Conservation (phyloP, 148 eudicot genomes). For the Suaeda aralocaspica region DNA sequence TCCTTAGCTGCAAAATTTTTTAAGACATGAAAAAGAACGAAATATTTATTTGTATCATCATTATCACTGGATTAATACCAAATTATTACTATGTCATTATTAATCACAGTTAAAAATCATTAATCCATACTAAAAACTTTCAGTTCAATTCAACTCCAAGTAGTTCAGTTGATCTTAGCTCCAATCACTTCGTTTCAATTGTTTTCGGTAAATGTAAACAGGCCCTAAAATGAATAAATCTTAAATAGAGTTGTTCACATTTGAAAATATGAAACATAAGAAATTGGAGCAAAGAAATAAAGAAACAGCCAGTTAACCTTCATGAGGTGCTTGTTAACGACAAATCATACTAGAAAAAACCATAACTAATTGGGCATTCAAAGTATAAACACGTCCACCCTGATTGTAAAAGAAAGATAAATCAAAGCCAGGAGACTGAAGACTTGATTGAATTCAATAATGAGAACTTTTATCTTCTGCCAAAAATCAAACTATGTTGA, state of each 20-base stretch:
- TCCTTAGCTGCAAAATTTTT: conserved; percentile 49
- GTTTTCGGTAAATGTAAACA: no score
- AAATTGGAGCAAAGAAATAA: not conserved
- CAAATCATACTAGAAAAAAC: not conserved
- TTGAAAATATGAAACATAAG: conserved; percentile 2
- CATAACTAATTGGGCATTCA: not conserved
- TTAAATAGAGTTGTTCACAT: not conserved
- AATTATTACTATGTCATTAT: no score
- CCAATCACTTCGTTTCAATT: no score
- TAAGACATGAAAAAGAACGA: not conserved
- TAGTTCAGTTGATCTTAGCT: no score
- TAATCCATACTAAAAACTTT: no score
- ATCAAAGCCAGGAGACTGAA: not conserved
- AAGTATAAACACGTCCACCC: no score
- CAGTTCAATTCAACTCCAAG: no score
- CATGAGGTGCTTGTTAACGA: not conserved
- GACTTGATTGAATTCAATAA: not conserved
- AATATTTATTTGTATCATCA: not conserved
- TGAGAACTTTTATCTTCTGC: not conserved
- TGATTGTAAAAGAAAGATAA: not conserved
- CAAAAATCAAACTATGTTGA: not conserved
- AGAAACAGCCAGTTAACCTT: not conserved
- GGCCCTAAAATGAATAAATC: no score
- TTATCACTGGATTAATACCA: not conserved
- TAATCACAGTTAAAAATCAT: no score